Evolutionary conservation across 805 yeast species (phyloP), one percentile per base, ranked within the genome.

Genomic region (Starmerella powellii): DNA sequence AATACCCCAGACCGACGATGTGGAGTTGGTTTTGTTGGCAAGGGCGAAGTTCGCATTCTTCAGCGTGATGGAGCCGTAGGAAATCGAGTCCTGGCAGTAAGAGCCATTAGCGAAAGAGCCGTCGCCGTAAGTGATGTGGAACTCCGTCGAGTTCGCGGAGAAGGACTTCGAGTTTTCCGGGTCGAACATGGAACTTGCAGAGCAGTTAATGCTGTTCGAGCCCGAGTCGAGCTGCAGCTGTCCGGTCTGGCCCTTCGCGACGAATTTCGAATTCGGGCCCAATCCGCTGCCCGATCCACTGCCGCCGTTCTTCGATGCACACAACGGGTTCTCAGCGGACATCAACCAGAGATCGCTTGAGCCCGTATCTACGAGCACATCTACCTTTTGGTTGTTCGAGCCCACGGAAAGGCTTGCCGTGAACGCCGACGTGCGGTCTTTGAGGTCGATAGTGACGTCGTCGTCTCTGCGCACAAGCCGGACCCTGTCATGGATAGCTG

Each of bases 331-430:
- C 32, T 61, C 52, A 2, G 67, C 48, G 23, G 64, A 61, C 52
- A 71, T 66, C 34, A 79, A 73, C 84, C 85, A 80, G 39, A 80
- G 57, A 56, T 81, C 91, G 1, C 81, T 69, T 0, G 87, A 79
- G 2, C 91, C 93, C 3, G 88, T 81, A 56, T 81, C 93, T 19
- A 81, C 60, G 38, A 74, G 59, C 10, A 78, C 74, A 2, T 63
- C 63, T 8, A 79, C 64, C 3, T 62, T 55, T 50, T 79, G 79
- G 2, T 61, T 53, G 4, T 74, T 68, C 0, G 83, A 71, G 10
- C 91, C 91, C 6, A 81, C 42, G 21, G 55, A 31, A 20, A 65
- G 50, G 28, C 52, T 48, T 6, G 63, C 56, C 37, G 55, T 44
- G 52, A 62, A 63, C 40, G 48, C 56, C 12, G 51, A 36, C 12